Evolutionary conservation across 2,329 filamentous ascomycete genomes (phyloP), one percentile per base, ranked within the genome.

Genomic region (Ilyonectria destructans): DNA sequence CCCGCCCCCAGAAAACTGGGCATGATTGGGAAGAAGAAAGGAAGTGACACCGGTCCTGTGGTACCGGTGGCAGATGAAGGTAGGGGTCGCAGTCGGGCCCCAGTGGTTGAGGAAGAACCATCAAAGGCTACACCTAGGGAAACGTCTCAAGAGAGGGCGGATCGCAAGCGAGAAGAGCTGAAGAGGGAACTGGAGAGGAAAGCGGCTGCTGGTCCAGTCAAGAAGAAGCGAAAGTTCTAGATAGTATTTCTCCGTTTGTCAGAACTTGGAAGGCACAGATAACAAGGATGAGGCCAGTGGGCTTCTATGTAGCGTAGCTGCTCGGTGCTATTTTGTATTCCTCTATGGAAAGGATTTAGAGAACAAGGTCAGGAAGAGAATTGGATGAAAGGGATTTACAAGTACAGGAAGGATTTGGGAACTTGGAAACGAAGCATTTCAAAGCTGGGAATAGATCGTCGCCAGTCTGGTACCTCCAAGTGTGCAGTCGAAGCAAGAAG

Each of bases 151-250:
- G 84, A 86, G 58, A 78, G 83, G 29, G 86, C 86, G 3, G 84
- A 87, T 65, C 80, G 85, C 40, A 86, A 84, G 67, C 82, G 87
- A 57, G 81, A 83, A n/a, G 86, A 89, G 70, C 77, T 88, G 31
- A 84, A 86, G 62, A 82, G 79, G 63, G 85, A 89, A 40, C 77
- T 88, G 15, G 83, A 88, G 69, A 84, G 76, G 66, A 87, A 86
- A 73, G 83, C 83, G 3, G 82, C 84, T 0, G 83, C 82, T 19
- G 85, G 84, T 1, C 88, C 88, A 5, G 82, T 80, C 7, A 87
- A 85, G 77, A 90, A 90, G 81, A 89, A 88, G 78, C 81, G 88
- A 49, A 86, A 82, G 58, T 89, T 89, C 68, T 90, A 75, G 33
- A 26, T 21, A 26, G 15, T 3, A n/a, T 21, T 49, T 23, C 15